Percentiles rank a stretch among this genome's conserved stretches.
These are phyloP conservation scores for Wickerhamomyces hampshirensis DNA, from an alignment of 805 yeast genomes.

Conservation along the genomic window DNA sequence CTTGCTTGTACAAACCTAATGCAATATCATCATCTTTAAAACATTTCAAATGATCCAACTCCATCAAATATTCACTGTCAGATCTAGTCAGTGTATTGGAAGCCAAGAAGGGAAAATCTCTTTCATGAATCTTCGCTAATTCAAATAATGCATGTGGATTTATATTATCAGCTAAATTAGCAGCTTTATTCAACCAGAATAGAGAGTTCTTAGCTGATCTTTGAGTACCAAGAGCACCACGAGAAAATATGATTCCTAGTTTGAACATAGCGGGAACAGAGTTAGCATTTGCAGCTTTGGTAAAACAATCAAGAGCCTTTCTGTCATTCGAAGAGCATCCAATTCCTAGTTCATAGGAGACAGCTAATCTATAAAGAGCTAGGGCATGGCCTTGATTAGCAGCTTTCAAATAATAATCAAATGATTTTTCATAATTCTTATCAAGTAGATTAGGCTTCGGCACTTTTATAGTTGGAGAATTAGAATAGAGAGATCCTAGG, in stretches of 20 bases:
- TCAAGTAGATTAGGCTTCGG: slow-evolving; percentile 45
- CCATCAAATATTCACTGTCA: slow-evolving; percentile 30
- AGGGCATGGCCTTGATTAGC: slow-evolving; percentile 53
- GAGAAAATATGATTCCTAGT: slow-evolving; percentile 58
- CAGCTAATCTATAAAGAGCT: slow-evolving; percentile 66
- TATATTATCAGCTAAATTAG: slow-evolving; percentile 34
- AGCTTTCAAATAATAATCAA: slow-evolving; percentile 53
- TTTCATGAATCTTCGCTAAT: slow-evolving; percentile 51
- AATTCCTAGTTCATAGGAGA: slow-evolving; percentile 63
- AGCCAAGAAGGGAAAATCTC: slow-evolving; percentile 31
- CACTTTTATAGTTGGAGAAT: slow-evolving; percentile 40
- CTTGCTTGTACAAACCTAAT: slow-evolving; percentile 47
- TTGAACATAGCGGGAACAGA: slow-evolving; percentile 69
- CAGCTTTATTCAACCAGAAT: slow-evolving; percentile 49
- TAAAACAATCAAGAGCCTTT: slow-evolving; percentile 52
- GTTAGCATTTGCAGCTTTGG: slow-evolving; percentile 56
- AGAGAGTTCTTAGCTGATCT: slow-evolving; percentile 40
- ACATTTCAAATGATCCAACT: slow-evolving; percentile 28
- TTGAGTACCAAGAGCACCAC: slow-evolving; percentile 39
- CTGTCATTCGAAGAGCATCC: slow-evolving; percentile 41
- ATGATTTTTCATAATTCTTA: slow-evolving; percentile 56
- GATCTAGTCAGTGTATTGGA: slow-evolving; percentile 9
- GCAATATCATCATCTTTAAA: slow-evolving; percentile 37
- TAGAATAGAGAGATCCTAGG: slow-evolving; percentile 58
- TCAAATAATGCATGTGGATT: slow-evolving; percentile 57